A percentile compares a stretch with the other conserved stretches of the same genome.
Evolutionary conservation across 805 yeast species (phyloP).

Genomic region (Kazachstania viticola): DNA sequence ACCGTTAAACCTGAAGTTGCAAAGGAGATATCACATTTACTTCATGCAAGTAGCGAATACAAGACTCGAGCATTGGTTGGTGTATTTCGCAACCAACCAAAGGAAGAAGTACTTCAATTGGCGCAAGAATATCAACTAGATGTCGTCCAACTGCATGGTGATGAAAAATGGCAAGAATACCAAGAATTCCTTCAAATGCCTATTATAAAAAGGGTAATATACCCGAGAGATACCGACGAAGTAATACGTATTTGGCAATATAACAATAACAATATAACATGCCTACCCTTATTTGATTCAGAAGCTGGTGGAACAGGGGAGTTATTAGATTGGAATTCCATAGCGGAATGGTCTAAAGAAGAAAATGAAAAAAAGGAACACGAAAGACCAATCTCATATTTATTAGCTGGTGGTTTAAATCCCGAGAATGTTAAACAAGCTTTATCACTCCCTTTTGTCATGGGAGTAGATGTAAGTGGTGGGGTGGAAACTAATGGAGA

Average conservation of each 20-base stretch:
- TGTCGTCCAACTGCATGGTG: conserved; percentile 82
- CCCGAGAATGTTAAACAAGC: conserved; percentile 63
- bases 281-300: conserved; percentile 59
- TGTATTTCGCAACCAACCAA: conserved; percentile 74
- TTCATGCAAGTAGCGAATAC: conserved; percentile 23
- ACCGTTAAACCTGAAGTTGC: conserved; percentile 47
- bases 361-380: conserved; percentile 23
- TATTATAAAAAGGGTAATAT: conserved; percentile 55
- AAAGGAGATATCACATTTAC: conserved; percentile 31
- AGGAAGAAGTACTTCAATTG: conserved; percentile 43
- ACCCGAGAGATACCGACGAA: conserved; percentile 41
- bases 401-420: conserved; percentile 84
- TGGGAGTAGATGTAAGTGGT: conserved; percentile 90
- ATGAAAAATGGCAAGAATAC: conserved; percentile 34
- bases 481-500: conserved; percentile 79
- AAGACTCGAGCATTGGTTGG: conserved; percentile 71
- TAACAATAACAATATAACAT: neutral
- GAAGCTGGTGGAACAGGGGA: conserved; percentile 90
- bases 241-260: conserved; percentile 24
- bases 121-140: conserved; percentile 43
- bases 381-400: conserved; percentile 32
- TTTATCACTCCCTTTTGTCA: conserved; percentile 38
- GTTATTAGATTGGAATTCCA: conserved; percentile 57
- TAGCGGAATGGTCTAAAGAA: conserved; percentile 28
- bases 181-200: conserved; percentile 34